Conservation (phyloP, 2,329 filamentous ascomycete species). For the Aspergillus caelatus region DNA sequence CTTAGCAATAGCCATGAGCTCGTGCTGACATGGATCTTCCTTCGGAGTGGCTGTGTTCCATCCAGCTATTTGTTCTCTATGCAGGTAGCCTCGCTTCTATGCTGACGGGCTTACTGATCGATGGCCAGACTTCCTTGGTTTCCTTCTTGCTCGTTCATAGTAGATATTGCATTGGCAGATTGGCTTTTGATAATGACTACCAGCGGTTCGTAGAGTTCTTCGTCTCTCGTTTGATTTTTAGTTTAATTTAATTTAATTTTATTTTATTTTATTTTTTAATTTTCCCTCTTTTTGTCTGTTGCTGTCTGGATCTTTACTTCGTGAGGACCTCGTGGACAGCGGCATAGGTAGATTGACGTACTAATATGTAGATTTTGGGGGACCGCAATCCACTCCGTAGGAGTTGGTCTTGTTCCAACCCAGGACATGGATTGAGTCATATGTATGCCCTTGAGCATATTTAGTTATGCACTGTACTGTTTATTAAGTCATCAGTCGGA, state of each 20-base stretch:
- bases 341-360: not conserved
- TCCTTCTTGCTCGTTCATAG: not conserved
- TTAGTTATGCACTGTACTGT: not conserved
- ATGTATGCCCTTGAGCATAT: not conserved
- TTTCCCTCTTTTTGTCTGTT: not conserved
- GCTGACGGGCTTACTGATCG: conserved; percentile 2
- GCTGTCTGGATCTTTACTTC: not conserved
- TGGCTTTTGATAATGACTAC: not conserved
- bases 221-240: not conserved
- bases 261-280: not conserved
- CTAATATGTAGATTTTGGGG: not conserved
- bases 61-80: not conserved
- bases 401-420: not conserved
- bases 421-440: not conserved
- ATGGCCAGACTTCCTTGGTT: not conserved
- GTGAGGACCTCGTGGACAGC: not conserved
- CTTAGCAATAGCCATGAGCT: not conserved
- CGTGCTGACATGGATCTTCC: conserved; percentile 9
- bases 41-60: conserved; percentile 17
- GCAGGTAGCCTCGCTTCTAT: conserved; percentile 9
- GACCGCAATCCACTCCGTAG: not conserved
- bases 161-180: not conserved
- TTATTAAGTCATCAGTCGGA: not conserved
- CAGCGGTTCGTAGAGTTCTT: not conserved
- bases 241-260: not conserved